phyloP scores from a whole-genome alignment of 768 basidiomycete species.

The Strobilomyces dryophilus region DNA sequence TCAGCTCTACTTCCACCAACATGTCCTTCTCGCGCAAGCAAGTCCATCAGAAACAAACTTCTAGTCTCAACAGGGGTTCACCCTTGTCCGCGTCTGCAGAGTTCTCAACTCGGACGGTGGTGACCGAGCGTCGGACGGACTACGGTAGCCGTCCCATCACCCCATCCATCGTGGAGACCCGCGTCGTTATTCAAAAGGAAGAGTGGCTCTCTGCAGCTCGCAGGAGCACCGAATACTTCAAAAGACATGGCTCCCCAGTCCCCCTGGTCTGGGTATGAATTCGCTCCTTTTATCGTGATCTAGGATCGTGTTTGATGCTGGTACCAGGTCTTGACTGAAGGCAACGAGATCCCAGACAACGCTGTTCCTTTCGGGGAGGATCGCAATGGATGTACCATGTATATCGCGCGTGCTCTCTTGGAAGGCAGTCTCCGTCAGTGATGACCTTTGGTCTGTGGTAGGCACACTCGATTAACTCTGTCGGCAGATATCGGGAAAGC shows the following conservation, averaged over 20 bases:
- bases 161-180: constrained; percentile 8
- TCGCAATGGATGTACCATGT: constrained; percentile 24
- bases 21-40: constrained; percentile 10
- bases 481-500: constrained; percentile 35
- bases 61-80: constrained; percentile 6
- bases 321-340: constrained; percentile 27
- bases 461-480: neutral
- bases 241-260: constrained; percentile 23
- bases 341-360: constrained; percentile 31
- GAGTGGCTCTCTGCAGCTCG: constrained; percentile 29
- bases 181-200: constrained; percentile 20
- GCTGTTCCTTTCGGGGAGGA: constrained; percentile 33
- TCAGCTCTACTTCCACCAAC: neutral
- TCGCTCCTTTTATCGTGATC: neutral
- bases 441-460: neutral
- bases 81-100: constrained; percentile 15
- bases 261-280: constrained; percentile 31
- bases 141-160: constrained; percentile 17
- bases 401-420: constrained; percentile 30
- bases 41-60: constrained; percentile 3
- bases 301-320: neutral
- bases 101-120: neutral
- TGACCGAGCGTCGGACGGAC: constrained; percentile 15
- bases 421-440: constrained; percentile 32
- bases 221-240: constrained; percentile 28